Conservation (phyloP, 2,329 filamentous ascomycete species). For the Alternaria solani region DNA sequence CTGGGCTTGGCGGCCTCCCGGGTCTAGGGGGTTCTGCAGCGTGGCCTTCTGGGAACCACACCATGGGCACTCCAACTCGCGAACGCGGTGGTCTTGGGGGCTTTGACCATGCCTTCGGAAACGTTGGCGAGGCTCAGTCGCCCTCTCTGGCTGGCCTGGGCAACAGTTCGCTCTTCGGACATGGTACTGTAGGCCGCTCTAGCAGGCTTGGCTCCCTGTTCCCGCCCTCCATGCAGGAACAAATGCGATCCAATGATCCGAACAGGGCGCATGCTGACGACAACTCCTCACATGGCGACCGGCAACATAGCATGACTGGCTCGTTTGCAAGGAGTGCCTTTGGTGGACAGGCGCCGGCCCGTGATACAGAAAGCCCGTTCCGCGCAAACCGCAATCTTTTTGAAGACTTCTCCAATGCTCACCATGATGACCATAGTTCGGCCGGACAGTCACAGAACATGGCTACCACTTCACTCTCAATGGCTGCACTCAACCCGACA, state of each 20-base stretch:
- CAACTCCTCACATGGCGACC: conserved; percentile 47
- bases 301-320: conserved; percentile 62
- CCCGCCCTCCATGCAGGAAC: conserved; percentile 86
- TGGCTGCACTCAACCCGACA: conserved; percentile 44
- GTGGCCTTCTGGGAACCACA: conserved; percentile 71
- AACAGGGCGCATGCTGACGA: conserved; percentile 66
- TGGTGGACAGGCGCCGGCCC: conserved; percentile 47
- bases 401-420: conserved; percentile 48
- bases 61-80: conserved; percentile 76
- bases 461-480: conserved; percentile 43
- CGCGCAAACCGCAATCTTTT: conserved; percentile 49
- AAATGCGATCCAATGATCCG: conserved; percentile 72
- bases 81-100: conserved; percentile 66
- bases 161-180: conserved; percentile 69
- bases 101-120: conserved; percentile 68
- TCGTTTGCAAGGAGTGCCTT: conserved; percentile 72
- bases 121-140: conserved; percentile 80
- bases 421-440: conserved; percentile 38
- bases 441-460: conserved; percentile 31
- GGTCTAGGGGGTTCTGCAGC: conserved; percentile 67
- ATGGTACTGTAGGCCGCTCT: conserved; percentile 73
- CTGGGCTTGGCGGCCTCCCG: conserved; percentile 65
- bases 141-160: conserved; percentile 73
- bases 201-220: conserved; percentile 91
- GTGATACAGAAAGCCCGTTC: conserved; percentile 54